Conservation (phyloP, 2,329 filamentous ascomycete genomes). For the Fusarium decemcellulare region DNA sequence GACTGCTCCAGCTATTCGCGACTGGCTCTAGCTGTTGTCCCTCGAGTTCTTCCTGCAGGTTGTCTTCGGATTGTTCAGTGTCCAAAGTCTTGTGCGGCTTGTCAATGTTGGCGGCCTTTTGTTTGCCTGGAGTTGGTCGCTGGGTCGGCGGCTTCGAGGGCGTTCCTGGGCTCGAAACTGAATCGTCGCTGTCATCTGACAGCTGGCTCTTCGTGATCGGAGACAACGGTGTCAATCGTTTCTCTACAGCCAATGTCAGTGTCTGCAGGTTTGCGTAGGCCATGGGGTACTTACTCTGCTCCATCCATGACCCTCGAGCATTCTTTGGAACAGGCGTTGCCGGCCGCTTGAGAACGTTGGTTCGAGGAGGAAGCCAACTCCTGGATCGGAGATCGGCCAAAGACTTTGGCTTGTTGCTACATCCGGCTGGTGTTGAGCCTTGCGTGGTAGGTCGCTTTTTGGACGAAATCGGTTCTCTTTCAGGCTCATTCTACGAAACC, state of each 20-base stretch:
- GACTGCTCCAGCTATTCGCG: slow-evolving; percentile 13
- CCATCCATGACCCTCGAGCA: slow-evolving; percentile 21
- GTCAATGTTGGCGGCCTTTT: background rate
- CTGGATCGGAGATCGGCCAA: slow-evolving; percentile 11
- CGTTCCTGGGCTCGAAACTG: slow-evolving; percentile 19
- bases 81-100: background rate
- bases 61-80: slow-evolving; percentile 5
- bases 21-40: slow-evolving; percentile 7
- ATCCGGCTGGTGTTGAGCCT: background rate
- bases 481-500: slow-evolving; percentile 17
- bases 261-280: background rate
- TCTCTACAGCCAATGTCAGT: slow-evolving; percentile 31
- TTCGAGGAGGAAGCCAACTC: slow-evolving; percentile 12
- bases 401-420: slow-evolving; percentile 9
- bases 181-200: slow-evolving; percentile 8
- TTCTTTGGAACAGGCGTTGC: slow-evolving; percentile 6
- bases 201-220: background rate
- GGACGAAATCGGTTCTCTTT: background rate
- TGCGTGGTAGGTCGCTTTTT: background rate
- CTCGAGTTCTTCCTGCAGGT: slow-evolving; percentile 16
- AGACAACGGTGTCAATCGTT: slow-evolving; percentile 15
- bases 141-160: slow-evolving; percentile 19
- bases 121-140: background rate
- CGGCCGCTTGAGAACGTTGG: background rate
- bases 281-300: slow-evolving; percentile 29